These are phyloP conservation scores for Malassezia brasiliensis DNA, from an alignment of 1,284 basidiomycete species.

Conservation along the genomic window DNA sequence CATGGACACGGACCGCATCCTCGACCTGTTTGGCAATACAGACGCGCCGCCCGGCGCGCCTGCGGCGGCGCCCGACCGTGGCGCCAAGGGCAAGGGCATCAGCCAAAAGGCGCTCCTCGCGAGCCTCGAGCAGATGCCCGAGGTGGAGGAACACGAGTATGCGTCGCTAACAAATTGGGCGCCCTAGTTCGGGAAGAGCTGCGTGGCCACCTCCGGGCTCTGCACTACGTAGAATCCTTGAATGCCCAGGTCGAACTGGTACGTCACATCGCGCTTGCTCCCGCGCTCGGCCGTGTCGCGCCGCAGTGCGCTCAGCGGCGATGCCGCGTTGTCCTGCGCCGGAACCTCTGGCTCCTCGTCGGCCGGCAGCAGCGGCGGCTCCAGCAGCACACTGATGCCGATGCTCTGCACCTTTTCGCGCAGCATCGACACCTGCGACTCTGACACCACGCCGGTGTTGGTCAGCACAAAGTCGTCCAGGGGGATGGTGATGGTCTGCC, in stretches of 20 bases:
- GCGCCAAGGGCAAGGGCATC: slow-evolving; percentile 17
- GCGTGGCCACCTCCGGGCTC: background rate
- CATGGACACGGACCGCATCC: slow-evolving; percentile 94
- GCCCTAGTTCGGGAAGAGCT: slow-evolving; percentile 6
- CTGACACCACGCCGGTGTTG: slow-evolving; percentile 66
- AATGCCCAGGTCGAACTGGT: slow-evolving; percentile 13
- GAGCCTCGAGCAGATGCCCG: slow-evolving; percentile 42
- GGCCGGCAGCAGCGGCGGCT: slow-evolving; percentile 20
- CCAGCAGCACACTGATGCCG: slow-evolving; percentile 58
- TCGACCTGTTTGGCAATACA: slow-evolving; percentile 68
- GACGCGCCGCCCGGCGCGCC: background rate
- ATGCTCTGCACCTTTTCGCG: slow-evolving; percentile 65
- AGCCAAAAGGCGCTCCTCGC: slow-evolving; percentile 50
- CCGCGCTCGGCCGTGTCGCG: slow-evolving; percentile 6
- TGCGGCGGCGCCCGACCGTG: background rate
- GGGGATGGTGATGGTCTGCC: slow-evolving; percentile 80
- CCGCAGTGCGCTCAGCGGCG: background rate
- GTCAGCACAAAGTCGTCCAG: slow-evolving; percentile 71
- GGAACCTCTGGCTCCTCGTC: background rate
- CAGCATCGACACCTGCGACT: slow-evolving; percentile 61
- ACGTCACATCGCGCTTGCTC: slow-evolving; percentile 1
- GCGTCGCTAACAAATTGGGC: slow-evolving; percentile 33
- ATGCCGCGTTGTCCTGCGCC: background rate
- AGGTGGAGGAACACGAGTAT: slow-evolving; percentile 46
- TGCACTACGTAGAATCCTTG: slow-evolving; percentile 12